Evolutionary conservation across 164 flowering plant species (phyloP).

Genomic region (Chloranthus sessilifolius): DNA sequence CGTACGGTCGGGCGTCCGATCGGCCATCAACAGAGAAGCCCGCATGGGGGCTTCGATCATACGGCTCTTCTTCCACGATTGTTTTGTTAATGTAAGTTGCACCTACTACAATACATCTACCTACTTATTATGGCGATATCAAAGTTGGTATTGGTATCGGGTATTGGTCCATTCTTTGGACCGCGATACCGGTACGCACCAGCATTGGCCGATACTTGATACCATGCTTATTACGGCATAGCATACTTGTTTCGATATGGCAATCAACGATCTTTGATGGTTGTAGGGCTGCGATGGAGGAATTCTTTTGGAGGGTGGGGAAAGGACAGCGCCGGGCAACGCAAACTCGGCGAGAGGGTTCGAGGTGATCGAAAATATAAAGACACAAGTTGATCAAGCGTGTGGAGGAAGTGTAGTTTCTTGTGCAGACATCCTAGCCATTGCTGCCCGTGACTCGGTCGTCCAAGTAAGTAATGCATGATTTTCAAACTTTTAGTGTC

Average conservation of each 20-base stretch:
- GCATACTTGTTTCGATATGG: too few relatives aligned
- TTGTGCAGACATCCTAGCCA: constrained; percentile 47
- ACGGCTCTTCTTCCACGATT: constrained; percentile 36
- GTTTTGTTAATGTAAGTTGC: constrained; percentile 28
- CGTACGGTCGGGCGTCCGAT: constrained; percentile 12
- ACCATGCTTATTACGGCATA: too few relatives aligned
- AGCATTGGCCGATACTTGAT: too few relatives aligned
- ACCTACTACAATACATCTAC: too few relatives aligned
- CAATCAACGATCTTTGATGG: too few relatives aligned
- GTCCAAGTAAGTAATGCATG: constrained; percentile 23
- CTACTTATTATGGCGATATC: too few relatives aligned
- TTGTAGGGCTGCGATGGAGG: constrained; percentile 20
- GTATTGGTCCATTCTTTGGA: too few relatives aligned
- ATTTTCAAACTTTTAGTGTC: neutral
- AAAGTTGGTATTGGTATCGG: too few relatives aligned
- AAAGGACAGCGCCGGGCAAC: constrained; percentile 39
- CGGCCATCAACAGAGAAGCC: constrained; percentile 18
- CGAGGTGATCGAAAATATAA: constrained; percentile 20
- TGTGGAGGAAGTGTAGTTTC: constrained; percentile 24
- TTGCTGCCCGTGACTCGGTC: constrained; percentile 40
- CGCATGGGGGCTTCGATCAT: constrained; percentile 34
- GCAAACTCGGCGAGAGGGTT: constrained; percentile 31
- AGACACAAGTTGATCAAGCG: neutral
- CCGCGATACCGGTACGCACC: too few relatives aligned
- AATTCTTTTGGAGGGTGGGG: constrained; percentile 22